Conservation (phyloP, 2,329 filamentous ascomycete genomes). For the Ophiocordyceps australis region DNA sequence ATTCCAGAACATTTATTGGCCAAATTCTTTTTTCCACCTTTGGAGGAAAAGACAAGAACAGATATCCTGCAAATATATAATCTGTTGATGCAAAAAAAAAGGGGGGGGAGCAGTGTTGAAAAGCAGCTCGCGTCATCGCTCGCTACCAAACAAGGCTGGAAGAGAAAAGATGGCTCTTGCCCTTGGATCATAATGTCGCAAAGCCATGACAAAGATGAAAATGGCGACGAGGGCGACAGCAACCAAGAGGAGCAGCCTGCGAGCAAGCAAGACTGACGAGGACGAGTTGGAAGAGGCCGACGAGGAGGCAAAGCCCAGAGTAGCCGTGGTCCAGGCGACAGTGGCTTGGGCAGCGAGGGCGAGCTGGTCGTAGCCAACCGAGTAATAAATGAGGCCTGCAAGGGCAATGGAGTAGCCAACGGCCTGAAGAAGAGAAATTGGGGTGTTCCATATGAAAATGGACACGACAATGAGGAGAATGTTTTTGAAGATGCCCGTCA, state of each 20-base stretch:
- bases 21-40: no score
- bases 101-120: no score
- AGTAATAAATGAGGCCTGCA: constrained; percentile 29
- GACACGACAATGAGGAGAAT: constrained; percentile 65
- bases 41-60: no score
- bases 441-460: constrained; percentile 61
- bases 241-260: constrained; percentile 4
- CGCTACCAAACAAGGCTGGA: no score
- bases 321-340: constrained; percentile 7
- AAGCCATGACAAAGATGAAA: constrained; percentile 4
- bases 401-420: constrained; percentile 62
- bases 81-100: no score
- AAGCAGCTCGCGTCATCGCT: no score
- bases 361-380: constrained; percentile 18
- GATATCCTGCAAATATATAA: no score
- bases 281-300: constrained; percentile 5
- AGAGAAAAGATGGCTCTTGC: no score
- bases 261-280: constrained; percentile 1
- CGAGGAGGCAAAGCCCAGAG: constrained; percentile 6
- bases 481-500: constrained; percentile 76
- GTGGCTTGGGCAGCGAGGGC: constrained; percentile 6
- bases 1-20: no score
- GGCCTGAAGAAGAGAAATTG: constrained; percentile 51
- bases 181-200: constrained; percentile 2
- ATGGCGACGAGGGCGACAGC: constrained; percentile 3